phyloP scores from a whole-genome alignment of 1,139 yeast genomes.

The Meyerozyma guilliermondii region DNA sequence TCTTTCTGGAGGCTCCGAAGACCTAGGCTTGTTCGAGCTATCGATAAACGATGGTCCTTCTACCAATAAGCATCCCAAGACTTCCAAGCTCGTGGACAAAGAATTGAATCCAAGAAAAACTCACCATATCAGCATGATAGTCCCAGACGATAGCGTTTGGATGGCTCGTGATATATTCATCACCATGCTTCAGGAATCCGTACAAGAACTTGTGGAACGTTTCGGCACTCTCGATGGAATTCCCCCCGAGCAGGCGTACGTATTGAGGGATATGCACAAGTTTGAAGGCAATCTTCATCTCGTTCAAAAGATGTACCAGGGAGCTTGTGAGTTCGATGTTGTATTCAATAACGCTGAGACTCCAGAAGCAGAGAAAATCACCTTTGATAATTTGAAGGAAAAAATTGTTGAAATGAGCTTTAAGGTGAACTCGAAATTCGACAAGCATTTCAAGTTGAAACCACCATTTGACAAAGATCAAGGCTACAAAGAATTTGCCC shows the following conservation, averaged over 20 bases:
- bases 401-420: slow-evolving; percentile 32
- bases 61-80: slow-evolving; percentile 37
- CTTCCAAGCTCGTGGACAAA: slow-evolving; percentile 23
- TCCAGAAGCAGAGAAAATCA: slow-evolving; percentile 34
- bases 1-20: slow-evolving; percentile 51
- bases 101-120: slow-evolving; percentile 50
- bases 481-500: slow-evolving; percentile 56
- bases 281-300: slow-evolving; percentile 77
- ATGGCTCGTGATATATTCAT: slow-evolving; percentile 71
- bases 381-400: slow-evolving; percentile 33
- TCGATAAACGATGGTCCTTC: slow-evolving; percentile 45
- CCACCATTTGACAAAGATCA: slow-evolving; percentile 47
- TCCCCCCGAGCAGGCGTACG: slow-evolving; percentile 48
- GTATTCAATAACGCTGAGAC: slow-evolving; percentile 48
- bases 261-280: slow-evolving; percentile 54
- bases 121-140: slow-evolving; percentile 62
- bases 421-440: slow-evolving; percentile 53
- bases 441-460: slow-evolving; percentile 45
- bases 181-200: slow-evolving; percentile 64
- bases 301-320: slow-evolving; percentile 70
- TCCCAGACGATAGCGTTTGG: slow-evolving; percentile 78
- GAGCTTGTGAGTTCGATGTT: slow-evolving; percentile 74
- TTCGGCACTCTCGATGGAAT: slow-evolving; percentile 24
- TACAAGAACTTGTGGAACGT: slow-evolving; percentile 41
- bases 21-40: slow-evolving; percentile 51